phyloP scores from a whole-genome alignment of 2,329 filamentous ascomycete genomes.

The Fusarium sp. region DNA sequence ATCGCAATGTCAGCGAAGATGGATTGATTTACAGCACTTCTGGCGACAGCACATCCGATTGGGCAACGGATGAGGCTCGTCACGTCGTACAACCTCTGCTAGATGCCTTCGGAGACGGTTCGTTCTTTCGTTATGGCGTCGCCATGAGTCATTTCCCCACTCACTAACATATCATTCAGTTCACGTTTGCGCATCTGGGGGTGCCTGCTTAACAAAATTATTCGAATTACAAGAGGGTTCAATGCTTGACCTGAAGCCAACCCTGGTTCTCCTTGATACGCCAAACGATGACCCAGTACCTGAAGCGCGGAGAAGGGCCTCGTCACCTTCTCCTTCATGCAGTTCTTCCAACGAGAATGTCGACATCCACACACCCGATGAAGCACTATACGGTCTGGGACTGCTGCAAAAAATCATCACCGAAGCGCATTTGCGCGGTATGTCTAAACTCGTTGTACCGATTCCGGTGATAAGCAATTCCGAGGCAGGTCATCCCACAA shows the following conservation, averaged over 20 bases:
- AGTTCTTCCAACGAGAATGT: constrained; percentile 45
- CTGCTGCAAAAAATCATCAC: constrained; percentile 65
- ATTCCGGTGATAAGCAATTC: constrained; percentile 61
- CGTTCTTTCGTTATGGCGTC: constrained; percentile 20
- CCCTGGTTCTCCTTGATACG: constrained; percentile 65
- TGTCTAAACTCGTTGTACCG: constrained; percentile 64
- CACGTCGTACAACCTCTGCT: constrained; percentile 59
- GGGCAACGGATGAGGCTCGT: constrained; percentile 52
- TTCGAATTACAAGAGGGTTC: constrained; percentile 62
- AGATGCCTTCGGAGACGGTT: constrained; percentile 64
- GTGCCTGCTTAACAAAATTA: constrained; percentile 61
- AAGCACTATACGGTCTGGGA: constrained; percentile 63
- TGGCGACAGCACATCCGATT: constrained; percentile 37
- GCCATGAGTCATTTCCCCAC: neutral
- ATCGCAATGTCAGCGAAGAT: constrained; percentile 60
- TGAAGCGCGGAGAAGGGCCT: constrained; percentile 45
- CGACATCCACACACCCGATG: constrained; percentile 54
- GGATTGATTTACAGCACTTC: constrained; percentile 49
- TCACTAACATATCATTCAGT: constrained; percentile 51
- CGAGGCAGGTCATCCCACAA: constrained; percentile 37
- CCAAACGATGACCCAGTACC: constrained; percentile 59
- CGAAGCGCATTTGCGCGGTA: constrained; percentile 63
- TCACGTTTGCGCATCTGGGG: constrained; percentile 62
- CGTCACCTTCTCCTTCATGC: constrained; percentile 57
- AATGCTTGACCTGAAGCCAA: constrained; percentile 62